Conservation (phyloP, 345 rosid genomes). For the Mangifera indica region DNA sequence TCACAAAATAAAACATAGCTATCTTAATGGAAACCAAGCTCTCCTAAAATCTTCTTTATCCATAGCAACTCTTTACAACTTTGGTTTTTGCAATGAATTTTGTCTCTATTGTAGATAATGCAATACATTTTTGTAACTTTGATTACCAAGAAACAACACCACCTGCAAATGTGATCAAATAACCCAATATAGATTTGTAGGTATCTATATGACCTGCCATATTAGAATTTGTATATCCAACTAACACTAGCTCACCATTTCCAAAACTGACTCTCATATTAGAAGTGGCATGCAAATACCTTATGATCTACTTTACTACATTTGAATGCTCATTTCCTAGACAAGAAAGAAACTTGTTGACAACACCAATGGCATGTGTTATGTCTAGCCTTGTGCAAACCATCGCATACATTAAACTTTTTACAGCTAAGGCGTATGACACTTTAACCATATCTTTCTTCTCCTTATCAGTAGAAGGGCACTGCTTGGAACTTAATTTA, state of each 20-base stretch:
- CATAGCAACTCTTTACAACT: neutral
- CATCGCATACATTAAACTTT: conserved; percentile 14
- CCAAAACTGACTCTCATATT: no score
- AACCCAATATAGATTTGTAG: no score
- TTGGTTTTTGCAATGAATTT: neutral
- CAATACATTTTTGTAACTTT: neutral
- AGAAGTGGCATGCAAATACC: neutral
- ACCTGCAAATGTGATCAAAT: no score
- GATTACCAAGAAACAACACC: neutral
- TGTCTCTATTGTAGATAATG: neutral
- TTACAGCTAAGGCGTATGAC: neutral
- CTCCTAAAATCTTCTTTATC: neutral
- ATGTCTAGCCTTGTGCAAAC: neutral
- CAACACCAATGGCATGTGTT: neutral
- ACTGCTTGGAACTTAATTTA: no score
- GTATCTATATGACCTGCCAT: neutral
- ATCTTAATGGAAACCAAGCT: neutral
- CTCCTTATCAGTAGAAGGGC: no score
- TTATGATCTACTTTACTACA: neutral
- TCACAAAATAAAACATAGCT: neutral
- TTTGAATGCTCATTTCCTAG: neutral
- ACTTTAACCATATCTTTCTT: neutral
- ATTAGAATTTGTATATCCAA: neutral
- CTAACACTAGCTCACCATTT: neutral
- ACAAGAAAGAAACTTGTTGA: neutral